These are phyloP conservation scores for Immersiella caudata DNA, from an alignment of 495 filamentous ascomycete genomes.

Conservation along the genomic window DNA sequence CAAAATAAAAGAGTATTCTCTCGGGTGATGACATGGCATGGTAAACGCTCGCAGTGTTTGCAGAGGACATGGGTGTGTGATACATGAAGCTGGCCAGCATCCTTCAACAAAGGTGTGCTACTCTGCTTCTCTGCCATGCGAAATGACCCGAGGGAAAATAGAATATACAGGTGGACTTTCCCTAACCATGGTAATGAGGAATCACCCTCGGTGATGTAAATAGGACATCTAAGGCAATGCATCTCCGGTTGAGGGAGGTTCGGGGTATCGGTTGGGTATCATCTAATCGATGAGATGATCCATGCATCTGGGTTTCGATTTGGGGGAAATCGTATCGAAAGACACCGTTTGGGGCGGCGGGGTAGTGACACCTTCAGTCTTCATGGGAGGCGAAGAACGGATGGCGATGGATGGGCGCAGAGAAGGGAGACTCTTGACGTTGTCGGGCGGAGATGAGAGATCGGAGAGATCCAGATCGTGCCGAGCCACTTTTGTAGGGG, in stretches of 20 bases:
- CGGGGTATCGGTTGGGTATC: neutral
- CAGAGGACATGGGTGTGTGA: neutral
- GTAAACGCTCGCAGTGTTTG: neutral
- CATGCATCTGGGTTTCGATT: constrained; percentile 46
- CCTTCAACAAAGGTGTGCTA: too few relatives aligned
- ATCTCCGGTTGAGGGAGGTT: neutral
- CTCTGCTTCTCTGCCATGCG: too few relatives aligned
- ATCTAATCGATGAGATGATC: constrained; percentile 45
- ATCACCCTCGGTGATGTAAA: neutral
- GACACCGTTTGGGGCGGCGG: constrained; percentile 15
- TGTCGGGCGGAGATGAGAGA: constrained; percentile 29
- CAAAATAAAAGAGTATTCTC: neutral
- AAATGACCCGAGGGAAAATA: neutral
- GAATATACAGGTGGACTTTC: neutral
- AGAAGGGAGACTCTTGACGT: constrained; percentile 28
- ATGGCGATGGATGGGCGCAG: constrained; percentile 29
- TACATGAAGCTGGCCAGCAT: too few relatives aligned
- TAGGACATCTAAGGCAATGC: neutral
- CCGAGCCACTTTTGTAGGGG: constrained; percentile 23
- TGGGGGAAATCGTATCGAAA: constrained; percentile 46
- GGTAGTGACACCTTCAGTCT: constrained; percentile 9
- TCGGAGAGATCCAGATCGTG: constrained; percentile 26
- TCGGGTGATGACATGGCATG: neutral
- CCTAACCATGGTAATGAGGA: neutral
- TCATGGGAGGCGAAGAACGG: constrained; percentile 17